phyloP scores from a whole-genome alignment of 768 basidiomycete genomes.

The Boletus rubroflammeus region DNA sequence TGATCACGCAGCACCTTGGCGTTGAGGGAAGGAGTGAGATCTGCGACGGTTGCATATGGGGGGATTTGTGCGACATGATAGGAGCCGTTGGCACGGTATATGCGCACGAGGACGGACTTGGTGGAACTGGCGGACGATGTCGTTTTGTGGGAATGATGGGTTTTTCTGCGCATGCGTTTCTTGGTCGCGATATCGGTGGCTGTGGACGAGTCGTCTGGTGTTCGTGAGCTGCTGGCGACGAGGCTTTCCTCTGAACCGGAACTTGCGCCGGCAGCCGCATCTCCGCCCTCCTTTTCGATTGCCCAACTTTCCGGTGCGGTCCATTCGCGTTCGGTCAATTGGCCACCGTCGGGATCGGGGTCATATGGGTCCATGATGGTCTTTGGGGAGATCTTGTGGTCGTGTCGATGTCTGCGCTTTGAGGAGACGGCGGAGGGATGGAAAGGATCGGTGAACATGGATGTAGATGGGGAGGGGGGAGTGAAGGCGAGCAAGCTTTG shows the following conservation, averaged over 20 bases:
- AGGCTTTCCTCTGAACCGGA: constrained; percentile 39
- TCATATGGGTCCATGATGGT: constrained; percentile 23
- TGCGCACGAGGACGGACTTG: constrained; percentile 57
- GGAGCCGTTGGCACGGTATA: constrained; percentile 70
- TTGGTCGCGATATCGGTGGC: constrained; percentile 9
- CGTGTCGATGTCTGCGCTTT: constrained; percentile 25
- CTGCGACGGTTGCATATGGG: constrained; percentile 62
- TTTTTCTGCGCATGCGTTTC: constrained; percentile 28
- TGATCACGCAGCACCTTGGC: constrained; percentile 49
- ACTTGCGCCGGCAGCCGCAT: constrained; percentile 34
- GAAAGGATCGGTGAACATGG: constrained; percentile 40
- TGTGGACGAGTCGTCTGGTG: constrained; percentile 12
- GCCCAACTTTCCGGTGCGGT: constrained; percentile 76
- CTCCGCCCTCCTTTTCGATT: constrained; percentile 49
- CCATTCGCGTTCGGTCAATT: constrained; percentile 44
- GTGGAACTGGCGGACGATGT: constrained; percentile 11
- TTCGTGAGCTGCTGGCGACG: constrained; percentile 15
- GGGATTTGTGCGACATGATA: constrained; percentile 69
- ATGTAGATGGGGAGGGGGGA: constrained; percentile 36
- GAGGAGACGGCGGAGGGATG: constrained; percentile 12
- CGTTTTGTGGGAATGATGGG: constrained; percentile 16
- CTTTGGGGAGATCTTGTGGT: constrained; percentile 54
- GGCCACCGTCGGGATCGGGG: constrained; percentile 4
- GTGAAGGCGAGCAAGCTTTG: constrained; percentile 37
- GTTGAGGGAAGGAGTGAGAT: constrained; percentile 60